Evolutionary conservation across 2,329 filamentous ascomycete genomes (phyloP), one percentile per base, ranked within the genome.

Genomic region (Hymenoscyphus fraxineus): DNA sequence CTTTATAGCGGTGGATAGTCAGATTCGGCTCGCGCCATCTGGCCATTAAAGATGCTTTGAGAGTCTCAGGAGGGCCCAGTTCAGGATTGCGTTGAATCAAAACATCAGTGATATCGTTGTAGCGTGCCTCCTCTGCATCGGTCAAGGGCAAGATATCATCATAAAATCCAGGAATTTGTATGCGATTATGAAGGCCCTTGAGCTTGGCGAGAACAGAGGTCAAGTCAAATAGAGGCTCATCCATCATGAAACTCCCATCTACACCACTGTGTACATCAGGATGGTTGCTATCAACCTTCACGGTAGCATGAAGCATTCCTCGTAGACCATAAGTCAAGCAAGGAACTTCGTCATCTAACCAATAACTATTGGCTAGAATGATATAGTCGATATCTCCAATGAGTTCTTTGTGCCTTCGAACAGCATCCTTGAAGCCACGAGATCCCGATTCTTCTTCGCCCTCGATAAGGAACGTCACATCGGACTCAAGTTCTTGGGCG

Each of bases 371-470:
- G 27, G 95, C 94, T 44, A 99, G 81, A 39, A 99, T 80, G 63
- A 99, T 95, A 81, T 95, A 98, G 77, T 99, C 94, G 1, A 99
- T 88, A 10, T 91, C 83, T 1, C 95, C 95, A 70, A 99, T 97
- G 31, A 92, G 83, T 15, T 88, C 83, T 76, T 96, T 96, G 77
- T 95, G 87, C 67, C 86, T 84, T 69, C 84, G 85, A 16, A 99
- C 88, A 0, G 92, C 91, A 70, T 94, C 87, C 68, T 91, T 88
- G 73, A 99, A 98, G 0, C 95, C 94, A 35, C 93, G 85, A 1
- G 93, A 97, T 0, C 95, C 95, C 57, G 90, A 93, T 76, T 99
- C 95, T 77, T 99, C 95, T 75, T 99, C 95, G 13, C 95, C 95
- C 74, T 99, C 95, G 58, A 99, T 96, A 3, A 99, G 79, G 73